Percentiles rank a stretch among this genome's conserved stretches.
Conservation (phyloP, 257 asterid genomes). For the Linaria vulgaris region DNA sequence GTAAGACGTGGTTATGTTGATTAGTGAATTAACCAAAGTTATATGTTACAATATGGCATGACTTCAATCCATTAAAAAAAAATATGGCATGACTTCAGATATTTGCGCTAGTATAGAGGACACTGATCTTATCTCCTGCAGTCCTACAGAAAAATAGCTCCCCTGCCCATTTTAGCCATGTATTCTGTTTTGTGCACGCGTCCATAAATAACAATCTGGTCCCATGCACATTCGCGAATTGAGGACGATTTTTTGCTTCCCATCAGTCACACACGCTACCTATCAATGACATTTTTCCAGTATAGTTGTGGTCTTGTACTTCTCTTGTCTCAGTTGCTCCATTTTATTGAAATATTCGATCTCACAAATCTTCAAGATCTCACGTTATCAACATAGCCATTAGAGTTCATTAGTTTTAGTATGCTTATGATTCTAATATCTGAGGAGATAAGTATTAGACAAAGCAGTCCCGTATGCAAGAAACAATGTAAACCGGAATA, state of each 20-base stretch:
- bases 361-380: background rate
- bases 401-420: conserved; percentile 7
- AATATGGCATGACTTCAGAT: background rate
- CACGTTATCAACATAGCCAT: background rate
- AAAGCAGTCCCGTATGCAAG: background rate
- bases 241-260: background rate
- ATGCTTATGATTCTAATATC: background rate
- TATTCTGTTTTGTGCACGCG: background rate
- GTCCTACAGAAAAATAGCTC: background rate
- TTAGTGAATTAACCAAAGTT: conserved; percentile 1
- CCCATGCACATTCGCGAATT: background rate
- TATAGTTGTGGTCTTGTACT: conserved; percentile 1
- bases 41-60: background rate
- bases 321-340: background rate
- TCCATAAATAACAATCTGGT: no score
- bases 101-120: background rate
- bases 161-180: background rate
- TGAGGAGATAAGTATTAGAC: background rate
- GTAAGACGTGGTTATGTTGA: conserved; percentile 42
- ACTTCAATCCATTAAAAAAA: no score
- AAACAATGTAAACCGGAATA: background rate
- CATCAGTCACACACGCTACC: background rate
- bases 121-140: background rate
- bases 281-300: background rate
- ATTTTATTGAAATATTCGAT: conserved; percentile 1